phyloP scores from a whole-genome alignment of 352 stramenopile species.

The Phytophthora cajani region DNA sequence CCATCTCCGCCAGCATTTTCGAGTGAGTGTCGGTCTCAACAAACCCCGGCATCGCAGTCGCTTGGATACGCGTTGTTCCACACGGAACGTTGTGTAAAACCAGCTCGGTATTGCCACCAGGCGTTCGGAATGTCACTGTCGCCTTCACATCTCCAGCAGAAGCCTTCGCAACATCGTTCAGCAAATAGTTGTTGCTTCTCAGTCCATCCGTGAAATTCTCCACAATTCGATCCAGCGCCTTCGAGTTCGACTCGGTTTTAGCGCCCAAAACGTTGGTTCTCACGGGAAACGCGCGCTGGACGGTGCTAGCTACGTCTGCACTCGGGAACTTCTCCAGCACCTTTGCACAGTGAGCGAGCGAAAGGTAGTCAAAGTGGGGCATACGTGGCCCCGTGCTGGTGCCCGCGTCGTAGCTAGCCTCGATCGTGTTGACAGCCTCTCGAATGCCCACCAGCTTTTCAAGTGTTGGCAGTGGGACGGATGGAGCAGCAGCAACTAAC shows the following conservation, averaged over 20 bases:
- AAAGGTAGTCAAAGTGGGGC: slow-evolving; percentile 77
- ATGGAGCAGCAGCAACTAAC: slow-evolving; percentile 52
- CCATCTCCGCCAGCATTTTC: slow-evolving; percentile 65
- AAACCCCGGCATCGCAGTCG: slow-evolving; percentile 45
- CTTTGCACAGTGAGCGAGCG: slow-evolving; percentile 62
- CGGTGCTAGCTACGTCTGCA: slow-evolving; percentile 39
- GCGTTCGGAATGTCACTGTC: slow-evolving; percentile 31
- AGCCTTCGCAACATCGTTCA: slow-evolving; percentile 47
- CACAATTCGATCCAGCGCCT: slow-evolving; percentile 63
- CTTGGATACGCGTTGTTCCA: slow-evolving; percentile 42
- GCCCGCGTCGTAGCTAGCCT: slow-evolving; percentile 55
- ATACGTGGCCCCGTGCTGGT: slow-evolving; percentile 52
- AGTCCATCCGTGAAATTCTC: slow-evolving; percentile 49
- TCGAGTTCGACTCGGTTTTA: slow-evolving; percentile 52
- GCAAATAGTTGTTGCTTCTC: slow-evolving; percentile 35
- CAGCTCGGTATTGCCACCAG: slow-evolving; percentile 1
- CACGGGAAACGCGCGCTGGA: slow-evolving; percentile 69
- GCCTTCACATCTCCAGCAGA: slow-evolving; percentile 23
- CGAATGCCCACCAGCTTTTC: slow-evolving; percentile 76
- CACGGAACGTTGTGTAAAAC: slow-evolving; percentile 48
- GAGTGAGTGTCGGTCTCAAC: slow-evolving; percentile 67
- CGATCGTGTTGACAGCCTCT: slow-evolving; percentile 76
- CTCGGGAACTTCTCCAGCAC: slow-evolving; percentile 61
- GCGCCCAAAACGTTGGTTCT: slow-evolving; percentile 50
- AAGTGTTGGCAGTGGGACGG: slow-evolving; percentile 56